Base-by-base conservation (phyloP, 1,284 basidiomycete species). In the Bondarzewia mesenterica region DNA sequence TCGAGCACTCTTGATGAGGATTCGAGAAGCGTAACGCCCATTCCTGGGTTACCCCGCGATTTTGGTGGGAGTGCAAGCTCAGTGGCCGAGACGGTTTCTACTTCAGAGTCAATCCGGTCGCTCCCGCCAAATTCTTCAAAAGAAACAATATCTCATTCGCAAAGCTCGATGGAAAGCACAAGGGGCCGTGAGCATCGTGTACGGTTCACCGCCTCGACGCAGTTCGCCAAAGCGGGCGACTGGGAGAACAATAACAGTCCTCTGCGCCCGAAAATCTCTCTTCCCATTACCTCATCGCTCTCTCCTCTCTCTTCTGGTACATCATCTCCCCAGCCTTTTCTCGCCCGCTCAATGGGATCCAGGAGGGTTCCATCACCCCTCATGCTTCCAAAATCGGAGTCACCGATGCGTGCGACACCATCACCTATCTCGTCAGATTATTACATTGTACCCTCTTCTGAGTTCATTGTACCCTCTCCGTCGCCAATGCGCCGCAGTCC, bases 1-100 rank as follows among this genome's bases (percentile, higher is more conserved):
- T 54, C 60, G 21, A 36, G 38, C 22, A 41, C 49, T 41, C 25
- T 40, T 35, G 40, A 40, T 47, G 53, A 49, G 6, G 25, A 40
- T 41, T 54, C 56, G n/a, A 50, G 58, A 10, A 57, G 57, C n/a
- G 49, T 42, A 4, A 59, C 61, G 1, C 58, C 60, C 0, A 41
- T 56, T 2, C 51, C 54, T 2, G 37, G 40, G 5, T 26, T 42
- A 23, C 27, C 32, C 38, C 47, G 35, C 53, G 12, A 21, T 41
- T 12, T 46, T 38, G 18, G 21, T 10, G 25, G 16, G 10, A 21
- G 16, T 14, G 4, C 7, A 15, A 29, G 22, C 32, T 25, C 42
- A 5, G 10, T 29, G 18, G 23, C 18, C 21, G 42, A 53, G 12
- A 43, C 20, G n/a, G 21, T 40, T 5, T 20, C 23, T 10, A 25